phyloP scores from a whole-genome alignment of 1,284 basidiomycete genomes.

The Mixia osmundae region DNA sequence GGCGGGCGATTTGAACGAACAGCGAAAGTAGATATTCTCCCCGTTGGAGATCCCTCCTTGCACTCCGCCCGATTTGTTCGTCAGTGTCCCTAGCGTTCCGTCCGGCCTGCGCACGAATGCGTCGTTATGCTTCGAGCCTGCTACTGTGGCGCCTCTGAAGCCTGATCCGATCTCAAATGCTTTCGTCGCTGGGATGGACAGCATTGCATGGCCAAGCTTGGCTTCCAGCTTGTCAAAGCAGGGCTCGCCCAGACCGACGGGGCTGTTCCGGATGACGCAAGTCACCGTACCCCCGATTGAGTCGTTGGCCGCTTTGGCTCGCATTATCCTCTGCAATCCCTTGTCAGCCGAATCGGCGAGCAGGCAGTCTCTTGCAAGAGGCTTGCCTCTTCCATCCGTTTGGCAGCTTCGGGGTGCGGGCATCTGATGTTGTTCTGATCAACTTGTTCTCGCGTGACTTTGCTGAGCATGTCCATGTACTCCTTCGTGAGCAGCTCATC shows the following conservation, averaged over 20 bases:
- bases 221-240: conserved; percentile 99
- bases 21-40: conserved; percentile 94
- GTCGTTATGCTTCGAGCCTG: conserved; percentile 86
- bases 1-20: conserved; percentile 90
- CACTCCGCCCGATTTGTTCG: conserved; percentile 92
- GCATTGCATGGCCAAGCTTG: conserved; percentile 87
- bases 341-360: background rate
- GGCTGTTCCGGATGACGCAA: conserved; percentile 77
- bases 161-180: conserved; percentile 95
- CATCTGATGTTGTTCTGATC: conserved; percentile 75
- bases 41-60: conserved; percentile 97
- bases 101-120: conserved; percentile 45
- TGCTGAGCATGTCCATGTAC: conserved; percentile 54
- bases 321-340: conserved; percentile 50
- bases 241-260: conserved; percentile 82
- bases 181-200: conserved; percentile 95
- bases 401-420: conserved; percentile 65
- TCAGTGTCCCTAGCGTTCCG: conserved; percentile 53
- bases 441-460: conserved; percentile 63
- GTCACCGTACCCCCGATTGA: conserved; percentile 95
- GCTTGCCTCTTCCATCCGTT: conserved; percentile 63
- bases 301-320: conserved; percentile 71
- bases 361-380: no score
- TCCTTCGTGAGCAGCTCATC: conserved; percentile 62
- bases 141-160: conserved; percentile 84